These are phyloP conservation scores for Cordyceps tenuipes DNA, from an alignment of 2,329 filamentous ascomycete species.

Conservation along the genomic window DNA sequence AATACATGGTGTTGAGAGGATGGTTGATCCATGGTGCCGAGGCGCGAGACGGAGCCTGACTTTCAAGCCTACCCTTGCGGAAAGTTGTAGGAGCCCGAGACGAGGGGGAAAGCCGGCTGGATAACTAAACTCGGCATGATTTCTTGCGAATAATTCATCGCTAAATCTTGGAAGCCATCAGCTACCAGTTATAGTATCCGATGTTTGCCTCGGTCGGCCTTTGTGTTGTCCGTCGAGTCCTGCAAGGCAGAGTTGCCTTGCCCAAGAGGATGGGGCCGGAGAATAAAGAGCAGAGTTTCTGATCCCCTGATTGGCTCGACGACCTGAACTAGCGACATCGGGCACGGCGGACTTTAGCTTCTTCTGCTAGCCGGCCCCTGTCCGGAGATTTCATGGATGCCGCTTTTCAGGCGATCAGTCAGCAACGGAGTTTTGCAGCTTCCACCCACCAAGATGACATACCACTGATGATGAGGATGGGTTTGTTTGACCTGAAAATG, in stretches of 20 bases:
- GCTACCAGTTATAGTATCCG: no score
- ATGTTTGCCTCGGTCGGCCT: background rate
- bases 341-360: background rate
- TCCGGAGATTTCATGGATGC: background rate
- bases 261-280: background rate
- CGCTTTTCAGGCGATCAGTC: background rate
- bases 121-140: no score
- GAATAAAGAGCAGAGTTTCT: background rate
- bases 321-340: background rate
- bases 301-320: background rate
- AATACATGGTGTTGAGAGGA: background rate
- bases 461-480: background rate
- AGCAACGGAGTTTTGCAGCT: background rate
- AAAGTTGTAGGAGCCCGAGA: background rate
- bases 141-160: no score
- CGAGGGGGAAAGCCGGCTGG: no score
- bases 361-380: background rate
- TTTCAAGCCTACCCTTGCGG: background rate
- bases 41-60: background rate
- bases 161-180: no score
- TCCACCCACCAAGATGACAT: background rate
- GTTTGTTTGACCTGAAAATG: no score
- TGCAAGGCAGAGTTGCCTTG: no score
- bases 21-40: background rate
- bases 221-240: no score